Evolutionary conservation across 2,329 filamentous ascomycete species (phyloP), one percentile per base, ranked within the genome.

Genomic region (Chalaropsis thielavioides): DNA sequence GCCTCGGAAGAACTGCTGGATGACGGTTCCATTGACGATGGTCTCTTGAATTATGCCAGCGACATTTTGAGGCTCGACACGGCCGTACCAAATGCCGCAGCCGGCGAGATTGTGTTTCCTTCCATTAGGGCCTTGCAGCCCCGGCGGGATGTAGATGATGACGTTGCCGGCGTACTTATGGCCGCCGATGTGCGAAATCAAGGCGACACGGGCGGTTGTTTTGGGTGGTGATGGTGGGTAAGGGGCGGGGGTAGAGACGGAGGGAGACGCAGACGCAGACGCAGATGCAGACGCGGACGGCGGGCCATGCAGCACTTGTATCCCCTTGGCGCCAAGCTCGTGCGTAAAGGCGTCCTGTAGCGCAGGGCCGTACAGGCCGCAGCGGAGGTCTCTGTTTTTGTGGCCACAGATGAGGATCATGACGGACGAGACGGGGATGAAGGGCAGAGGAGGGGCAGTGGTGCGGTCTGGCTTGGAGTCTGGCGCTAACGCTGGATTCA

Each of bases 321-420:
- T 73, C 0, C 81, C 82, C 19, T 76, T 74, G 3, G 72, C 73
- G 1, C 74, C 74, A 5, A 92, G 73, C 70, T 83, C 40, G 2
- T 54, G 4, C 4, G 15, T 58, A 69, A 97, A 97, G 70, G 91
- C 87, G 0, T 75, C 75, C 69, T 83, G 78, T 15, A 97, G 77
- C 1, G 90, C 75, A 0, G 91, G 90, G 0, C 90, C 92, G 68
- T 92, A 79, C 24, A 89, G 76, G 0, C 94, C 92, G 71, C 94
- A 99, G 62, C 94, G 81, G 70, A 80, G 77, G 72, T 99, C 94
- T 11, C 94, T 80, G 1, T 85, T 85, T 15, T 87, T 88, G 70
- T 99, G 94, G 0, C 91, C 90, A 72, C 94, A 99, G 54, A 96
- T 87, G 22, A 97, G 76, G 38, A 99, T 83, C n/a, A 89, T 70